These are phyloP conservation scores for Tagetes patula DNA, from an alignment of 129 eudicot species.

Conservation along the genomic window DNA sequence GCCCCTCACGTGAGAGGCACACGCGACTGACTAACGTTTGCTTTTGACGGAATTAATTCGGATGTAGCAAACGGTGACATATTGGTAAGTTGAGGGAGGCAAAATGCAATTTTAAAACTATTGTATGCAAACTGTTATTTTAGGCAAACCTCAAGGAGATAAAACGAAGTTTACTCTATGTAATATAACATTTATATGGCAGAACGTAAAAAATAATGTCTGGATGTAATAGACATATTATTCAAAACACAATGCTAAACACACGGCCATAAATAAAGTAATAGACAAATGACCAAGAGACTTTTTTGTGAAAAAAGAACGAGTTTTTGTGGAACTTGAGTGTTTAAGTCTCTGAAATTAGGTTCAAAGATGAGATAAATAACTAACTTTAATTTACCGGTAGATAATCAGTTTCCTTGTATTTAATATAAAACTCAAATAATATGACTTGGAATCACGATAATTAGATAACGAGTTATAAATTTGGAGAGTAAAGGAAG, in stretches of 20 bases:
- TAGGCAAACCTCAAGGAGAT: too few relatives aligned
- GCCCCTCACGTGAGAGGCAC: too few relatives aligned
- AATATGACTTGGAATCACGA: not conserved
- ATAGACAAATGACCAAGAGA: not conserved
- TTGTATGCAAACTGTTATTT: too few relatives aligned
- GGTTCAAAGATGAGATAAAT: not conserved
- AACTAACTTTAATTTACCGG: not conserved
- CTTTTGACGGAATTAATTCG: too few relatives aligned
- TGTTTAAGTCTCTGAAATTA: not conserved
- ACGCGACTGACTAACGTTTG: too few relatives aligned
- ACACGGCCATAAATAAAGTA: not conserved
- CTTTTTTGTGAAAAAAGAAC: not conserved
- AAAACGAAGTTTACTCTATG: too few relatives aligned
- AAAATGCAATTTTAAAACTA: too few relatives aligned
- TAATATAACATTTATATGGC: too few relatives aligned
- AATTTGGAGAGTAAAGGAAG: constrained; percentile 28
- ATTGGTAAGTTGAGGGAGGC: too few relatives aligned
- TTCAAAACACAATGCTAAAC: not conserved
- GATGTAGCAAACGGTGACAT: too few relatives aligned
- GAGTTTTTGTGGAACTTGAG: not conserved
- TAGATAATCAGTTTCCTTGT: not conserved
- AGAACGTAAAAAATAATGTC: not conserved
- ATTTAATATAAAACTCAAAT: not conserved
- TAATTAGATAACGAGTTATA: constrained; percentile 9
- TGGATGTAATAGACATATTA: not conserved